Base-by-base conservation (phyloP, 768 basidiomycete species). In the Crepidotus variabilis region DNA sequence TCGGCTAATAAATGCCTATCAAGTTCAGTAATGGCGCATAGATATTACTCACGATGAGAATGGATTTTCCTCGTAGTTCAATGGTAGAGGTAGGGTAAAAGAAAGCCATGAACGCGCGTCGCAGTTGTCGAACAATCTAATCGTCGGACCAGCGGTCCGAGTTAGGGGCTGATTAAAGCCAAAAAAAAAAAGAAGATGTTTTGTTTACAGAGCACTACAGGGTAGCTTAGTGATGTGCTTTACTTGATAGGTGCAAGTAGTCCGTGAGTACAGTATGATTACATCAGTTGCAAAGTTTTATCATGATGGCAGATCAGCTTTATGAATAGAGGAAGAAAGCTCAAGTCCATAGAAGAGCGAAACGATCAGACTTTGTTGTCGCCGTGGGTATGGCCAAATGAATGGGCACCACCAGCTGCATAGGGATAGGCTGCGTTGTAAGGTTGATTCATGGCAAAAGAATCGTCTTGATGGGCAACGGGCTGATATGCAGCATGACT, bases 41-140 rank as follows among this genome's bases (percentile, higher is more conserved):
- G 45, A 52, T 48, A 47, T 50, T 57, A 77, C 78, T 52, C 61
- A 81, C 80, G 52, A 80, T 69, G 50, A 82, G 66, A 49, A 81
- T 67, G 3, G 67, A 72, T 64, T 80, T 81, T 32, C 75, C 74
- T 46, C 66, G 49, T 33, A 76, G 64, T 36, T 65, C 55, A 16
- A 71, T 24, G 14, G 62, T 49, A 16, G 58, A 34, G 2, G 66
- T 62, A 7, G 73, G 67, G 48, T 72, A 64, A 58, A 74, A 63
- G 62, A 81, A 76, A n/a, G 67, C 51, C 72, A 75, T 73, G 34
- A 50, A 28, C 28, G 28, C 28, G 28, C 8, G 28, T 28, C 28
- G 28, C 28, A 8, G 4, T 28, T 28, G 8, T 28, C 8, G 28
- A 28, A 8, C 28, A 28, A 28, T 28, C 28, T 28, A 28, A 28